phyloP scores from a whole-genome alignment of 1,284 basidiomycete genomes.

The Pisolithus thermaeus region DNA sequence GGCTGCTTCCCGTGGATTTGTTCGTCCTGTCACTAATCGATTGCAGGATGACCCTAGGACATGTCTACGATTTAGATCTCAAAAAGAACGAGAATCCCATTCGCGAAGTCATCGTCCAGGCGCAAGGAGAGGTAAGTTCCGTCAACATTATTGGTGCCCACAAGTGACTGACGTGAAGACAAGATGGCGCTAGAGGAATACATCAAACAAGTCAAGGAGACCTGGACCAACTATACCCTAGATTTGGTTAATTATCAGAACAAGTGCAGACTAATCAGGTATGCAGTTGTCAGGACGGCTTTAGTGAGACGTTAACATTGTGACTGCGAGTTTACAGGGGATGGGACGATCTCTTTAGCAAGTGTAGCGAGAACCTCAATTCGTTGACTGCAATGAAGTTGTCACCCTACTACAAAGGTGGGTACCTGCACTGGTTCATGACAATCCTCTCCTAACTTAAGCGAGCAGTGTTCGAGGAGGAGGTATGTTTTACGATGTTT shows the following conservation, averaged over 20 bases:
- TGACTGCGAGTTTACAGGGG: constrained; percentile 48
- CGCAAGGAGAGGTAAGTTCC: constrained; percentile 84
- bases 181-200: constrained; percentile 93
- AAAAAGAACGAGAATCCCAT: constrained; percentile 89
- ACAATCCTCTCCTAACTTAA: constrained; percentile 8
- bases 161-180: constrained; percentile 1
- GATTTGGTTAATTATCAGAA: constrained; percentile 99
- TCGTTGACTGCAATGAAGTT: constrained; percentile 96
- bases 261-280: constrained; percentile 94
- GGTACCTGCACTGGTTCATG: constrained; percentile 8
- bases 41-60: constrained; percentile 82
- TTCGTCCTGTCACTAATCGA: constrained; percentile 7
- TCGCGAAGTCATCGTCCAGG: constrained; percentile 93
- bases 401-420: constrained; percentile 94
- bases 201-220: constrained; percentile 93
- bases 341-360: constrained; percentile 97
- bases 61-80: constrained; percentile 96
- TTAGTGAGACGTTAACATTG: constrained; percentile 10
- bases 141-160: background rate
- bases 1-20: constrained; percentile 22
- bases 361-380: constrained; percentile 94
- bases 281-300: constrained; percentile 13
- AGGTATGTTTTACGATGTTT: constrained; percentile 37
- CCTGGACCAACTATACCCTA: constrained; percentile 93
- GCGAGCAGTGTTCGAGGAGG: constrained; percentile 82